Conservation (phyloP, 1,284 basidiomycete species). For the Takashimella koratensis region DNA sequence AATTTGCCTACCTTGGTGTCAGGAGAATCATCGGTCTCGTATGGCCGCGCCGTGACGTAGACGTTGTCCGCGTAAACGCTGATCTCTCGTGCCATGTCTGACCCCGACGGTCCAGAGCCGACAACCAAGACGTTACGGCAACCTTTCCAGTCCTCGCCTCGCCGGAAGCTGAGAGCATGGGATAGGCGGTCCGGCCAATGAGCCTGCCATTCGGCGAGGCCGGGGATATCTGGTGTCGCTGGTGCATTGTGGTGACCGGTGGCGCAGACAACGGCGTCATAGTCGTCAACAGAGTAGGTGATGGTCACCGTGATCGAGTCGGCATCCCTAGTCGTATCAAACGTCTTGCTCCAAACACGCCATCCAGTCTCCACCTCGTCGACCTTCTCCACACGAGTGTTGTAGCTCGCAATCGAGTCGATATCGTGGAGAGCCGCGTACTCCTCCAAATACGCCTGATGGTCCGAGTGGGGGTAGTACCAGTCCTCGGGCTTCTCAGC, state of each 20-base stretch:
- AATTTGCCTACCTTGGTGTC: background rate
- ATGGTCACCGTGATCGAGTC: background rate
- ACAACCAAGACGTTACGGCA: slow-evolving; percentile 53
- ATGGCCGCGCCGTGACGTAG: slow-evolving; percentile 6
- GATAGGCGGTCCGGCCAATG: slow-evolving; percentile 46
- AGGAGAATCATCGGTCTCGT: slow-evolving; percentile 2
- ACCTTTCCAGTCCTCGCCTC: slow-evolving; percentile 48
- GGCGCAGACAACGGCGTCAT: slow-evolving; percentile 54
- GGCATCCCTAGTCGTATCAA: background rate
- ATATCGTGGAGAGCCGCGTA: slow-evolving; percentile 39
- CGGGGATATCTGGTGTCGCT: slow-evolving; percentile 47
- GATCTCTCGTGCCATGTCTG: slow-evolving; percentile 51
- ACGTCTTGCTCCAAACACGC: slow-evolving; percentile 7
- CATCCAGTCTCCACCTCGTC: slow-evolving; percentile 47
- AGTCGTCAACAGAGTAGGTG: slow-evolving; percentile 24
- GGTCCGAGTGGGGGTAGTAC: background rate
- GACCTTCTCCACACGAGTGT: slow-evolving; percentile 55
- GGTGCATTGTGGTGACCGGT: slow-evolving; percentile 51
- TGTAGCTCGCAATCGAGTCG: slow-evolving; percentile 51
- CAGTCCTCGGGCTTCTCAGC: background rate
- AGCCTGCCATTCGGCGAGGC: slow-evolving; percentile 48
- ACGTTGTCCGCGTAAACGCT: background rate
- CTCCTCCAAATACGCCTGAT: slow-evolving; percentile 1
- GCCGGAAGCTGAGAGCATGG: slow-evolving; percentile 54
- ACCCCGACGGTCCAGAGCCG: slow-evolving; percentile 53